Percentiles rank a stretch among this genome's conserved stretches.
phyloP scores from a whole-genome alignment of 306 rosid species.

The Corylus avellana region DNA sequence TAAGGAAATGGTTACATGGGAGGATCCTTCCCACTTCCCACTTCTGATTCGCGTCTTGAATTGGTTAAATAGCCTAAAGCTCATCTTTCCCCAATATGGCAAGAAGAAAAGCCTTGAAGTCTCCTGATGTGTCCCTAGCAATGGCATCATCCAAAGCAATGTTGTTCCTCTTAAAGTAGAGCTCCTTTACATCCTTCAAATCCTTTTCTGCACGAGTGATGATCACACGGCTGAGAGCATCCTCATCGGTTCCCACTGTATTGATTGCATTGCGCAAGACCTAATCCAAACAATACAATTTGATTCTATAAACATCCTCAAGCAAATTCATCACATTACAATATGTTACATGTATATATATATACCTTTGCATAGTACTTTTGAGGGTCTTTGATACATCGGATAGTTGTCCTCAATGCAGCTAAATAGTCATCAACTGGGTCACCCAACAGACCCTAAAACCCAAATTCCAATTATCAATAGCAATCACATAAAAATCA shows the following conservation, averaged over 20 bases:
- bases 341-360: not conserved
- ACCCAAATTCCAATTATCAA: not conserved
- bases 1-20: too few relatives aligned
- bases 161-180: slow-evolving; percentile 43
- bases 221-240: slow-evolving; percentile 53
- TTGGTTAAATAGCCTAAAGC: not conserved
- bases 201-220: slow-evolving; percentile 54
- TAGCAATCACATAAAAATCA: too few relatives aligned
- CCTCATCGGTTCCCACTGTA: slow-evolving; percentile 32
- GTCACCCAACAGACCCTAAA: slow-evolving; percentile 36
- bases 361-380: slow-evolving; percentile 54
- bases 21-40: too few relatives aligned
- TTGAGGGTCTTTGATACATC: slow-evolving; percentile 45
- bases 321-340: not conserved
- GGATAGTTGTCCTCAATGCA: slow-evolving; percentile 37
- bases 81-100: slow-evolving; percentile 26
- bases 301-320: not conserved
- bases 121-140: slow-evolving; percentile 40
- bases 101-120: slow-evolving; percentile 44
- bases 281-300: slow-evolving; percentile 14
- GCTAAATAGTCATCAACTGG: slow-evolving; percentile 35
- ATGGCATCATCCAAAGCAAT: slow-evolving; percentile 31
- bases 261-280: slow-evolving; percentile 39
- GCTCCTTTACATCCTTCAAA: slow-evolving; percentile 44
- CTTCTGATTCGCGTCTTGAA: not conserved